Evolutionary conservation across 2,329 filamentous ascomycete genomes (phyloP).

Genomic region (Fusarium sp.): DNA sequence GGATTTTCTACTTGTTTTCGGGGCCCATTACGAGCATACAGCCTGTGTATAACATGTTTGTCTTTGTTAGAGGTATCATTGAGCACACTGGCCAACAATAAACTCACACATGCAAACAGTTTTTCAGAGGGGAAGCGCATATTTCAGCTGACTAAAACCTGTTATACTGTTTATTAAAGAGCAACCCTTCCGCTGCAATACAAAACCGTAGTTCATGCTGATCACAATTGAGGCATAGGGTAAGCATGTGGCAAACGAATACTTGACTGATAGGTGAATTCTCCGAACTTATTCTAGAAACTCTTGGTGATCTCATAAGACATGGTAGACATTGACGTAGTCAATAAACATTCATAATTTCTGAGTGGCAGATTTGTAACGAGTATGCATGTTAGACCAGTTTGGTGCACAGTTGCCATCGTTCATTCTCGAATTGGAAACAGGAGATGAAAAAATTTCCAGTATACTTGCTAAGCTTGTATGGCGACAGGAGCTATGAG

Average conservation of each 20-base stretch:
- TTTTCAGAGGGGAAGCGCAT: not conserved
- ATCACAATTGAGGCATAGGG: not conserved
- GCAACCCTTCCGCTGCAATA: not conserved
- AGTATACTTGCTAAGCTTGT: not conserved
- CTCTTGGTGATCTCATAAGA: too few relatives aligned
- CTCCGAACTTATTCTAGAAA: not conserved
- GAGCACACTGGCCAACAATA: not conserved
- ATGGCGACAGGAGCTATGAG: not conserved
- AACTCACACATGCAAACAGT: not conserved
- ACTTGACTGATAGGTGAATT: not conserved
- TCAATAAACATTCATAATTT: not conserved
- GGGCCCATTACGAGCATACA: not conserved
- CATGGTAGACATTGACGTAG: not conserved
- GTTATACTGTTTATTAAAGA: too few relatives aligned
- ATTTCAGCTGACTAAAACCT: not conserved
- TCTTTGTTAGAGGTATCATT: accelerated
- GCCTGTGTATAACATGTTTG: not conserved
- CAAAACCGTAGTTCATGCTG: not conserved
- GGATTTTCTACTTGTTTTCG: not conserved
- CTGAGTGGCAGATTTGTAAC: not conserved
- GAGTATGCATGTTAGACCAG: not conserved
- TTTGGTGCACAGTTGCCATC: too few relatives aligned
- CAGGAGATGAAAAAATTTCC: not conserved
- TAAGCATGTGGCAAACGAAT: not conserved
- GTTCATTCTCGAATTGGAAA: not conserved